Conservation (phyloP, 306 rosid species). For the Castanea mollissima region DNA sequence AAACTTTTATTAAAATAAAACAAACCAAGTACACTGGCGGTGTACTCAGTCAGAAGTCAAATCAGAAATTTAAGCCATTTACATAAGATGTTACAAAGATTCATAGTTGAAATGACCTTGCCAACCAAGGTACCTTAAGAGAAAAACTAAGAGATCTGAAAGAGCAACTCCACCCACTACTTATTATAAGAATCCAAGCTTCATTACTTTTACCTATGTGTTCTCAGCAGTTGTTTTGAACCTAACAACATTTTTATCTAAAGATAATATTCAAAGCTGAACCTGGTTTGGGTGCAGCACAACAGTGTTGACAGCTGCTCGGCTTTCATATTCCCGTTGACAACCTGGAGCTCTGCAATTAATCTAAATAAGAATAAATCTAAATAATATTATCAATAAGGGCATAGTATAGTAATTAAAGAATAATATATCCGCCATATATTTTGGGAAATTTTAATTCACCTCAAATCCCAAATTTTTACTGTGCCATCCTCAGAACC, state of each 20-base stretch:
- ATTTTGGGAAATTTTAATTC: background rate
- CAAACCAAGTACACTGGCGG: too few relatives aligned
- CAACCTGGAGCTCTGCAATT: conserved; percentile 89
- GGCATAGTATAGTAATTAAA: background rate
- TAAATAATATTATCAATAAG: background rate
- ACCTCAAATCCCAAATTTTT: conserved; percentile 99
- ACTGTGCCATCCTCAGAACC: conserved; percentile 99
- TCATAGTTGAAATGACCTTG: background rate
- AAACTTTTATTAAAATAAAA: too few relatives aligned
- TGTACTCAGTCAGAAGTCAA: background rate
- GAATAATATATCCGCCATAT: background rate
- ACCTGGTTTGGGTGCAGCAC: conserved; percentile 99
- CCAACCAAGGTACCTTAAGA: background rate
- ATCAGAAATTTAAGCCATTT: background rate
- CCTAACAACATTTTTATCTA: background rate
- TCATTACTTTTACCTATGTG: background rate
- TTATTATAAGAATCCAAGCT: conserved; percentile 6
- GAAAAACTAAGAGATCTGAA: background rate
- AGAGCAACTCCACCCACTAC: conserved; percentile 3
- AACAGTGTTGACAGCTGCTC: conserved; percentile 96
- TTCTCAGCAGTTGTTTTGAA: conserved; percentile 1
- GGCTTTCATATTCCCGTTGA: conserved; percentile 98
- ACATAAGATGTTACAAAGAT: background rate
- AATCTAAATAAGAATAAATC: conserved; percentile 22
- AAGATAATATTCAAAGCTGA: conserved; percentile 10